Conservation (phyloP, 2,329 filamentous ascomycete genomes). For the Penicillium hesseltinei region DNA sequence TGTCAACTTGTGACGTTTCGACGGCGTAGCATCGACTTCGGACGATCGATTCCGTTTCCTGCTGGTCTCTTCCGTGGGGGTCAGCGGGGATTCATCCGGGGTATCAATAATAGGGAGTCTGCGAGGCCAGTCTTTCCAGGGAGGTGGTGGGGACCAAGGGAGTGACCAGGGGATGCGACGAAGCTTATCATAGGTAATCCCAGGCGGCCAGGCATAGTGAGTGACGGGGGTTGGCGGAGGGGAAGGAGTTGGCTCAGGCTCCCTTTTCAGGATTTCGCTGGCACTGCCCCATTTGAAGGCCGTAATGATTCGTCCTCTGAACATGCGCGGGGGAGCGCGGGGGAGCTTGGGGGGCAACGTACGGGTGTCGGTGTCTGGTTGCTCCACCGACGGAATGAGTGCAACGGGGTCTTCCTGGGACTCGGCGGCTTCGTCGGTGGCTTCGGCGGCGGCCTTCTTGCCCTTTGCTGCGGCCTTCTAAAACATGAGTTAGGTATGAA, state of each 20-base stretch:
- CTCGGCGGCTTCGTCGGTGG: background rate
- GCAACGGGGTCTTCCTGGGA: background rate
- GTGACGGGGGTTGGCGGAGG: background rate
- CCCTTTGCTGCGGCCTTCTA: background rate
- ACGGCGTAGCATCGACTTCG: background rate
- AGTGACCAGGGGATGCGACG: slow-evolving; percentile 2
- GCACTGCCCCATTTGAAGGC: background rate
- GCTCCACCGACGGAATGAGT: background rate
- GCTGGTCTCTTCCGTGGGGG: background rate
- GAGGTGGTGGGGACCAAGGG: background rate
- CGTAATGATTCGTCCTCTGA: background rate
- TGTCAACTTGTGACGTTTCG: slow-evolving; percentile 4
- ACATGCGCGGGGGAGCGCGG: background rate
- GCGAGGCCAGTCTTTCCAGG: background rate
- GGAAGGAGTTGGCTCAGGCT: background rate
- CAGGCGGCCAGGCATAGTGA: slow-evolving; percentile 1
- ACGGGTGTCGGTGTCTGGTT: slow-evolving; percentile 3
- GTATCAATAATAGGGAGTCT: background rate
- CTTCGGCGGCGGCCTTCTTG: background rate
- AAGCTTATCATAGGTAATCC: background rate
- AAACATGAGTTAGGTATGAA: background rate
- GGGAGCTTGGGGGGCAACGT: background rate
- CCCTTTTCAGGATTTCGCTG: background rate
- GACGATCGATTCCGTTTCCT: slow-evolving; percentile 3
- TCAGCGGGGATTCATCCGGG: slow-evolving; percentile 1